These are phyloP conservation scores for Talaromyces sp. DNA, from an alignment of 2,329 filamentous ascomycete species.

Conservation along the genomic window DNA sequence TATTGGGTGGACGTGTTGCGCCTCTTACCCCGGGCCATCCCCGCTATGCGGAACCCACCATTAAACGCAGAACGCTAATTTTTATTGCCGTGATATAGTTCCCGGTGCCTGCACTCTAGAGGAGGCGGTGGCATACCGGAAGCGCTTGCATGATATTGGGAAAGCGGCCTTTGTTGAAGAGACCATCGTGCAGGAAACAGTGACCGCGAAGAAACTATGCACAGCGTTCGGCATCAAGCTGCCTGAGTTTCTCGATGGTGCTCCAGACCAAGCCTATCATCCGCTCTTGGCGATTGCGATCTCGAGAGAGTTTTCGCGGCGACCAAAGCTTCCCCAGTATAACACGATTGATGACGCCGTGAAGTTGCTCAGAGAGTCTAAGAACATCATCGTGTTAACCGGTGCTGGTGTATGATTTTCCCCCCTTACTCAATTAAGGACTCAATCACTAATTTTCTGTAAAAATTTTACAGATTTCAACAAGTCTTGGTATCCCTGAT, in stretches of 20 bases:
- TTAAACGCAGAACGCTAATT: slow-evolving; percentile 16
- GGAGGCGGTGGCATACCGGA: slow-evolving; percentile 69
- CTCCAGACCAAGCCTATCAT: slow-evolving; percentile 74
- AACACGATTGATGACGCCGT: slow-evolving; percentile 90
- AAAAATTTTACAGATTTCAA: slow-evolving; percentile 68
- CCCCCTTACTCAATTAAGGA: background rate
- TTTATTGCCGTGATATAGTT: slow-evolving; percentile 27
- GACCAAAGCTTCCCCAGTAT: slow-evolving; percentile 75
- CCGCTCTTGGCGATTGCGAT: slow-evolving; percentile 75
- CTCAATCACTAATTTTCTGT: background rate
- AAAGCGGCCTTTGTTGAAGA: slow-evolving; percentile 74
- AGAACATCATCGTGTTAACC: slow-evolving; percentile 90
- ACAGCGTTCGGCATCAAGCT: slow-evolving; percentile 81
- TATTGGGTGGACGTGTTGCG: slow-evolving; percentile 1
- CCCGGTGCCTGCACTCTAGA: slow-evolving; percentile 65
- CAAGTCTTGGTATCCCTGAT: slow-evolving; percentile 93
- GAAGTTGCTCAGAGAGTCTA: slow-evolving; percentile 68
- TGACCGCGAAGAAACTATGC: slow-evolving; percentile 80
- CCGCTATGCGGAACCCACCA: slow-evolving; percentile 21
- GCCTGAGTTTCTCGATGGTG: slow-evolving; percentile 72
- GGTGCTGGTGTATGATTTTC: slow-evolving; percentile 69
- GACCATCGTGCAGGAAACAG: slow-evolving; percentile 68
- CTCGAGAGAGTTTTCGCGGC: slow-evolving; percentile 76
- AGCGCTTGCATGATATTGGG: slow-evolving; percentile 74
- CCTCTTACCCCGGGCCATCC: slow-evolving; percentile 24